Evolutionary conservation across 768 basidiomycete genomes (phyloP), one percentile per base, ranked within the genome.

Genomic region (Leucosporidium scottii): DNA sequence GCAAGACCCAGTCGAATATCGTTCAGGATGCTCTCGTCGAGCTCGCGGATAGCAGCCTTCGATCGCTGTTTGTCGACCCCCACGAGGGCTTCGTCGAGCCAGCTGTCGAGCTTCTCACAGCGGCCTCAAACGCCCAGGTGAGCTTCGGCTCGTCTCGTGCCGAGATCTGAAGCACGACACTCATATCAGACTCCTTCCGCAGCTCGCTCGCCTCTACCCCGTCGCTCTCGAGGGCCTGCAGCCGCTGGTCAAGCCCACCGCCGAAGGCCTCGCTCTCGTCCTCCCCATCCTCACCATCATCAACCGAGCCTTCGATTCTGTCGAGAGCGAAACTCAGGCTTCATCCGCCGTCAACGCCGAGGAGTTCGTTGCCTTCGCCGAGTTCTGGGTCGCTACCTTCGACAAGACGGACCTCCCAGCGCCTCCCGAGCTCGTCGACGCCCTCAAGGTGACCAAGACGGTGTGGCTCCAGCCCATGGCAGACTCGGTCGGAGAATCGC

Each of bases 301-400:
- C 59, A 23, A 60, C 12, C 69, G 69, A 27, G 69, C 69, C 1
- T 8, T 47, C 53, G 20, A 64, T 17, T 39, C 64, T 1, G n/a
- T 28, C 54, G n/a, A 55, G 48, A 20, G 6, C 12, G 53, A 13
- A 2, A 12, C 59, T 47, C 44, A 31, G 2, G 10, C 39, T 8
- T 27, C 25, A 5, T 4, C 59, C 23, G 31, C 3, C 30, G 51
- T 47, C 44, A 50, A 21, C 54, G 34, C 18, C 57, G 59, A 50
- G 36, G 59, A 23, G 21, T 50, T 60, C 47, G 18, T 56, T 47
- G 57, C 61, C 9, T 68, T 71, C 34, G 23, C 44, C 31, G 31
- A 36, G 13, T 71, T 68, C 49, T 71, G 67, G 67, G 28, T 36
- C 0, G 59, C 30, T 15, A 63, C 67, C n/a, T 71, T 60, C 28